phyloP scores from a whole-genome alignment of 129 eudicot genomes.

The Escallonia herrerae region DNA sequence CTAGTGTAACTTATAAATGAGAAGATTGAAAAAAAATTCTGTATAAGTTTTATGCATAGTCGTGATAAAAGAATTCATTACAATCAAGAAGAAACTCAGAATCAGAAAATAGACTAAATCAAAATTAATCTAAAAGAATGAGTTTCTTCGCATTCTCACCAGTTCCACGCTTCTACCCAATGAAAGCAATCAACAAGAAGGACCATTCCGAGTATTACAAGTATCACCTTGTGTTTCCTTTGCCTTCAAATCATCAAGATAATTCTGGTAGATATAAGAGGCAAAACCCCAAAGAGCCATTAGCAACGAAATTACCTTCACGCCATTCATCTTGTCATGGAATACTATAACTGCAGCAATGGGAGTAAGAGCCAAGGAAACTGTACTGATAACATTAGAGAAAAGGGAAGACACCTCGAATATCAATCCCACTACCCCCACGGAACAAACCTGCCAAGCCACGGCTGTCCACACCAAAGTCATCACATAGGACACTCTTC shows the following conservation, averaged over 20 bases:
- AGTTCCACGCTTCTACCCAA: background rate
- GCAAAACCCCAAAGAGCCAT: constrained; percentile 82
- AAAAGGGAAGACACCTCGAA: constrained; percentile 71
- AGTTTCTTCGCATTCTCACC: background rate
- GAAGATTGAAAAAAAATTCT: background rate
- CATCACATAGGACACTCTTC: constrained; percentile 58
- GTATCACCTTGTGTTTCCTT: constrained; percentile 20
- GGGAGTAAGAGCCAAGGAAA: constrained; percentile 78
- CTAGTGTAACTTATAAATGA: too few relatives aligned
- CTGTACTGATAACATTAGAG: constrained; percentile 76
- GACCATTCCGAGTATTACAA: constrained; percentile 16
- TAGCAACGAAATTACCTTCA: constrained; percentile 66
- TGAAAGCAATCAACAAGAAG: constrained; percentile 21
- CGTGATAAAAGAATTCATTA: background rate
- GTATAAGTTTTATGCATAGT: background rate
- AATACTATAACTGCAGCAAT: constrained; percentile 59
- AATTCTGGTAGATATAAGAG: constrained; percentile 74
- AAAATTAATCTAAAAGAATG: background rate
- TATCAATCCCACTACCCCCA: constrained; percentile 85
- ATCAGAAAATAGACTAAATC: background rate
- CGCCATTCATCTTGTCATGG: constrained; percentile 69
- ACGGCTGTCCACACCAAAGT: constrained; percentile 77
- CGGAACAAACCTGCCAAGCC: constrained; percentile 89
- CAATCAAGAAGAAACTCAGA: too few relatives aligned
- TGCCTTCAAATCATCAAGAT: constrained; percentile 53